Conservation (phyloP, 148 eudicot genomes). For the Silene uniflora region DNA sequence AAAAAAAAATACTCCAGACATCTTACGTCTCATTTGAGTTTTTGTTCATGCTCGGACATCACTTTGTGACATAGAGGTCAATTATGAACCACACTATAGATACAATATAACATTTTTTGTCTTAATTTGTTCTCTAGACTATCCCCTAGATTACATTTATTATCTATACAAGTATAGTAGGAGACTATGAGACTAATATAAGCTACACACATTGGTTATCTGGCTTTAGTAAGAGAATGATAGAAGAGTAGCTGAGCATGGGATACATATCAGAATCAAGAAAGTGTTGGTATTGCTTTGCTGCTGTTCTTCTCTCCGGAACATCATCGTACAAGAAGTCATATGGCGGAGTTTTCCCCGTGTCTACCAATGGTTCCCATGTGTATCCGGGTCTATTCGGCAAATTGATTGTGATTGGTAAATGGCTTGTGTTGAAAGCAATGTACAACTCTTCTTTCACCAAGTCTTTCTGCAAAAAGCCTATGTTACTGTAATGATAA, state of each 20-base stretch:
- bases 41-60: too few relatives aligned
- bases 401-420: conserved; percentile 52
- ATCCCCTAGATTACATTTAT: background rate
- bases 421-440: conserved; percentile 91
- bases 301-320: conserved; percentile 49
- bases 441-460: conserved; percentile 72
- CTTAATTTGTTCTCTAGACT: conserved; percentile 13
- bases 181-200: background rate
- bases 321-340: conserved; percentile 67
- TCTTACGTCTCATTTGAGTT: too few relatives aligned
- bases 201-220: conserved; percentile 26
- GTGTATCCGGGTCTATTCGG: conserved; percentile 78
- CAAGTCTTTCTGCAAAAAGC: conserved; percentile 60
- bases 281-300: conserved; percentile 64
- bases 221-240: conserved; percentile 59
- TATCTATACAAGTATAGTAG: conserved; percentile 17
- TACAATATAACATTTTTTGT: background rate
- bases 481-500: background rate
- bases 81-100: background rate
- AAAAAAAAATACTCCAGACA: too few relatives aligned
- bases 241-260: conserved; percentile 91
- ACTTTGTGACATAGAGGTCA: too few relatives aligned
- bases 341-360: conserved; percentile 79
- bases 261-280: conserved; percentile 80
- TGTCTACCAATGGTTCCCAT: conserved; percentile 92